Base-by-base conservation (phyloP, 2,329 filamentous ascomycete genomes). In the Purpureocillium takamizusanense region DNA sequence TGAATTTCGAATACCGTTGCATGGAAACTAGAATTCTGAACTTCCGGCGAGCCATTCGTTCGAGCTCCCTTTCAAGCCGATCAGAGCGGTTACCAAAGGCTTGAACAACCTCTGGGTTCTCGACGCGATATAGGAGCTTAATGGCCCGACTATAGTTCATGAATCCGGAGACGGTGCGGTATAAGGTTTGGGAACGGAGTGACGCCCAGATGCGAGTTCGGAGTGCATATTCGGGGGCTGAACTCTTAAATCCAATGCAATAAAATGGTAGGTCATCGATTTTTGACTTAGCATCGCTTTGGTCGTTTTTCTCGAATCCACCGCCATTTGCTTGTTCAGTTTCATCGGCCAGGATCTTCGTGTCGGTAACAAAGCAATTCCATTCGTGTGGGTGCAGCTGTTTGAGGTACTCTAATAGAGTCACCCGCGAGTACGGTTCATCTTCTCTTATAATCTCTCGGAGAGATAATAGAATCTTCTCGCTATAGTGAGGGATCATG, bases 71-170 rank as follows among this genome's bases (percentile, higher is more conserved):
- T 66, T 98, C 92, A 5, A 98, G 78, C 67, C 98, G 97, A 61
- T 98, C 92, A 1, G 92, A 97, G 65, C 97, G 98, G 33, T 92
- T 92, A 49, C 92, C 90, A 54, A 98, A 98, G 90, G 98, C 97
- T 59, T 98, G 92, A 10, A 98, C 92, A 40, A 98, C 92, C 59
- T 98, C 92, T 0, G 92, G 92, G 60, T 98, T 98, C 66, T 98
- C 92, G 4, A 98, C 92, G 55, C 92, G 89, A 62, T 98, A 98
- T 2, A 98, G 75, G 3, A 98, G 78, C 68, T 98, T 98, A 69
- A 98, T 98, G 8, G 92, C 92, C 55, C 92, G 85, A 64, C 88
- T 95, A 69, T 97, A 98, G 74, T 98, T 98, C 92, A 98, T 98
- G 71, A 98, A 97, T 52, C 92, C 92, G 51, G 92, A 98, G 43